Evolutionary conservation across 768 basidiomycete species (phyloP), one percentile per base, ranked within the genome.

Genomic region (Leccinellum luteum): DNA sequence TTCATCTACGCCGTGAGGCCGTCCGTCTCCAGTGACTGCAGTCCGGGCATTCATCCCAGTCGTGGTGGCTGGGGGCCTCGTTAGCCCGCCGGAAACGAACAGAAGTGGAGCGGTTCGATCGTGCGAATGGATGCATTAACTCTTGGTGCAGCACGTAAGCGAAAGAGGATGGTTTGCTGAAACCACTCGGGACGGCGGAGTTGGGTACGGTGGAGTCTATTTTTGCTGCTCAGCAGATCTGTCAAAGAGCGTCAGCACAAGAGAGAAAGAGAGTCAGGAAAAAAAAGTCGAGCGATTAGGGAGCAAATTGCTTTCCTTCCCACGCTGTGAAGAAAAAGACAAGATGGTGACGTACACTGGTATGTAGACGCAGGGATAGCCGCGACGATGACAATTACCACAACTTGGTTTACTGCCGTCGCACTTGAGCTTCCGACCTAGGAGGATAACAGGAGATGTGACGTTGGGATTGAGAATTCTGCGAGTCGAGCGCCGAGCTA

Each of bases 401-500:
- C 88, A 90, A 34, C 81, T 80, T 3, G 86, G 85, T 28, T 80
- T 79, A 52, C 68, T 62, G 14, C 88, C 88, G 62, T 89, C 86
- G 66, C 88, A 90, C 71, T 89, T 89, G 54, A 90, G 69, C 70
- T 89, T 89, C 58, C 87, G 78, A 6, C 84, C 87, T 89, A 62
- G 44, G n/a, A 9, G 41, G 27, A 45, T 13, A 41, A 28, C 1
- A 34, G 57, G 13, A 34, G 31, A 50, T 13, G 45, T 28, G 28
- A 28, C 1, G 28, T 57, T 31, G 49, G 51, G 1, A 44, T 43
- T 60, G 23, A 55, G 50, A 41, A 3, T n/a, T n/a, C 9, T 21
- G 48, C 17, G 23, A 34, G 25, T 48, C 48, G n/a, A 47, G 51
- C 54, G 21, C 19, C 47, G 21, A n/a, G 32, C 52, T 15, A 25